phyloP scores from a whole-genome alignment of 2,329 filamentous ascomycete genomes.

The Aspergillus brunneoviolaceus region DNA sequence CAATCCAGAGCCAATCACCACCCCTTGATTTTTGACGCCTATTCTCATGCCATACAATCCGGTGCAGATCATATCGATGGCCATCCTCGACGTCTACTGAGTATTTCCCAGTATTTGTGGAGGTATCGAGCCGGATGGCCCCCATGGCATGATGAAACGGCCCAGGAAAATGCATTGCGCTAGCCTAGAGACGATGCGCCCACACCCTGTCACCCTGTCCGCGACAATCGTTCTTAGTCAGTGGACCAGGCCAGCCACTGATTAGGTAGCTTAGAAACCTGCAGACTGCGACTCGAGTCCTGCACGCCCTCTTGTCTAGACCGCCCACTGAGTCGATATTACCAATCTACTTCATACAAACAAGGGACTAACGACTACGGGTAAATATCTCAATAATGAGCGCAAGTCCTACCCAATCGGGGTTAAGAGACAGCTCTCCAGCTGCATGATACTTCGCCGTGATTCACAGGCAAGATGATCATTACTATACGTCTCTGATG shows the following conservation, averaged over 20 bases:
- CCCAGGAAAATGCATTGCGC: background rate
- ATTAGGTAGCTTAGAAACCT: background rate
- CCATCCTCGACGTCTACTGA: no score
- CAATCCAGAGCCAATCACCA: background rate
- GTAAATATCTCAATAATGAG: background rate
- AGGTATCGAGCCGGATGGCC: background rate
- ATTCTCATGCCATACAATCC: no score
- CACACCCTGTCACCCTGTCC: background rate
- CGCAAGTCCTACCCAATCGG: background rate
- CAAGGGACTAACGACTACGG: no score
- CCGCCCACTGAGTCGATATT: background rate
- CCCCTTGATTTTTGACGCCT: background rate
- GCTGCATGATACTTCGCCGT: background rate
- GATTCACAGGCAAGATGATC: background rate
- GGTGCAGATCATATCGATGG: no score
- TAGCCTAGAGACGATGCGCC: background rate
- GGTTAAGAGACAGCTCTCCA: background rate
- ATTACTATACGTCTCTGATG: background rate
- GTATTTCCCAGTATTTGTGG: background rate
- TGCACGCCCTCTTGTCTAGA: conserved; percentile 1
- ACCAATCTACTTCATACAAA: background rate
- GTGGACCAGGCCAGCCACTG: conserved; percentile 15
- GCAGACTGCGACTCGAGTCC: background rate
- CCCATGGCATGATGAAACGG: background rate
- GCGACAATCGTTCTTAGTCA: conserved; percentile 13